A percentile compares a stretch with the other conserved stretches of the same genome.
phyloP scores from a whole-genome alignment of 2,329 filamentous ascomycete species.

The Nemania sp. region DNA sequence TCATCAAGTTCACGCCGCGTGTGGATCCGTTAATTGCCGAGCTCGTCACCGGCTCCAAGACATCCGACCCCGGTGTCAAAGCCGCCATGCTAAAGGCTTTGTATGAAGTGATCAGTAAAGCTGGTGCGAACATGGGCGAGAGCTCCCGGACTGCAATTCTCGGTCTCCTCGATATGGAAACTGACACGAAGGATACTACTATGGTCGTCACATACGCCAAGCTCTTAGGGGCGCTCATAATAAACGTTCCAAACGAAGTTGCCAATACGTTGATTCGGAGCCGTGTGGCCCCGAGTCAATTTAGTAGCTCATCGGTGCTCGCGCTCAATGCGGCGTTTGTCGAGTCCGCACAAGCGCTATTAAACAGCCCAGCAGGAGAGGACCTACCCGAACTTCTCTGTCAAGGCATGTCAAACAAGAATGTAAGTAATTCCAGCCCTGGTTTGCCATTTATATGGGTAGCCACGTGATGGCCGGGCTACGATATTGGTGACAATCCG shows the following conservation, averaged over 20 bases:
- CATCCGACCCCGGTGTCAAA: conserved; percentile 80
- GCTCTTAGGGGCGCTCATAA: conserved; percentile 85
- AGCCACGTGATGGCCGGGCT: background rate
- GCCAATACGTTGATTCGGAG: conserved; percentile 64
- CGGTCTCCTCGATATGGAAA: conserved; percentile 82
- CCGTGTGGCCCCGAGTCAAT: conserved; percentile 76
- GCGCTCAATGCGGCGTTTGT: conserved; percentile 86
- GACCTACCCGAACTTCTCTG: conserved; percentile 78
- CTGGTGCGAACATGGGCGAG: conserved; percentile 93
- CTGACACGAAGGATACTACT: conserved; percentile 71
- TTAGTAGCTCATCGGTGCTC: conserved; percentile 78
- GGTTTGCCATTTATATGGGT: background rate
- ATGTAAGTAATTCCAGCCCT: conserved; percentile 55
- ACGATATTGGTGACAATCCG: conserved; percentile 4
- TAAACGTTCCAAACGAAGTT: conserved; percentile 76
- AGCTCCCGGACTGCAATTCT: conserved; percentile 84
- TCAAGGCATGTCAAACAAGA: conserved; percentile 76
- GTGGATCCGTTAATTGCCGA: conserved; percentile 93
- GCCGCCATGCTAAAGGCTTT: conserved; percentile 97
- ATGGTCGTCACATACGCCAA: conserved; percentile 91
- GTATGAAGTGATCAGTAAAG: conserved; percentile 95
- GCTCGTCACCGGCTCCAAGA: conserved; percentile 94
- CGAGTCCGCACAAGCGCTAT: conserved; percentile 73
- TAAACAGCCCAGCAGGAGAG: conserved; percentile 66
- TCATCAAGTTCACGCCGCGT: conserved; percentile 93